Evolutionary conservation across 805 yeast genomes (phyloP), one percentile per base, ranked within the genome.

Genomic region (Barnettozyma californica): DNA sequence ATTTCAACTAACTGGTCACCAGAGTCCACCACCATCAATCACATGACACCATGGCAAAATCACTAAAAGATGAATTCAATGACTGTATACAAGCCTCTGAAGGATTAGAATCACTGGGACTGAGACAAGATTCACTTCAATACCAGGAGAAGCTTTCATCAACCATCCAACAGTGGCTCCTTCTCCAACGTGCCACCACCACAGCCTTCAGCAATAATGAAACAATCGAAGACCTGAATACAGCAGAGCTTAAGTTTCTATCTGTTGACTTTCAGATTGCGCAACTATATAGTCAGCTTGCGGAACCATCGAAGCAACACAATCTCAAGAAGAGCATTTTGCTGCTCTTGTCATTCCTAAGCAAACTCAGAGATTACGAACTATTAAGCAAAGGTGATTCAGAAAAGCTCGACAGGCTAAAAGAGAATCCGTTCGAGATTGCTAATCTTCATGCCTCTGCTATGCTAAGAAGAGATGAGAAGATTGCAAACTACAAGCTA

Each of bases 191-290:
- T 16, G 71, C 80, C 2, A 62, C 89, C 21, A 29, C 31, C 6
- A 26, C 39, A 10, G 20, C 20, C n/a, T 89, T 87, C 67, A 84
- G 92, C 56, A 66, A 68, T 11, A 88, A 88, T 62, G 97, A 90
- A 61, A 59, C 73, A 0, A 49, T 86, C 2, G 86, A 81, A 0
- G 97, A 90, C 56, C 58, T 90, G 10, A 70, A 76, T 36, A 84
- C 95, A 0, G 62, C 68, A 5, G 80, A 86, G 40, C 61, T 90
- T 18, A 80, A 78, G 48, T 86, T 77, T 54, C 61, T 87, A 18
- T 68, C 77, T 5, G 59, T 84, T 1, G 81, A 82, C 51, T 89
- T 73, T 61, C 76, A 81, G 55, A 57, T 85, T 34, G 95, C 80
- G 9, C 57, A 53, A 34, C 51, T 52, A 1, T 59, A 52, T 46